Evolutionary conservation across 176 grass and related monocot genomes (phyloP).

Genomic region (Secale cereale): DNA sequence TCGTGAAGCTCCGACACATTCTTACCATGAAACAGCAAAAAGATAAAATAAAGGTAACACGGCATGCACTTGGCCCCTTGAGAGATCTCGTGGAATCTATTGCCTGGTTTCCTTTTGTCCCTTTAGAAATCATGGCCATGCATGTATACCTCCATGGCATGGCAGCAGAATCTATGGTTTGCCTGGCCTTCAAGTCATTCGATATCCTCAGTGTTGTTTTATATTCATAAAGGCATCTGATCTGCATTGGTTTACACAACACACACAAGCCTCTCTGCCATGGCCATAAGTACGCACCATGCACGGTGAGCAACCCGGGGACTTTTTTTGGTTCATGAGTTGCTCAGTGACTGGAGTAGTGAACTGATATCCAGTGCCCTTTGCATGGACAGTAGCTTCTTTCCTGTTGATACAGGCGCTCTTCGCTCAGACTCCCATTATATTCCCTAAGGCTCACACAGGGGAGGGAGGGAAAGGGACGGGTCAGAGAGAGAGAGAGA

Average conservation of each 20-base stretch:
- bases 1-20: slow-evolving; percentile 31
- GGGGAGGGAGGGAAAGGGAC: slow-evolving; percentile 11
- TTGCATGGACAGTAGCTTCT: slow-evolving; percentile 37
- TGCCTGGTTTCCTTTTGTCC: slow-evolving; percentile 40
- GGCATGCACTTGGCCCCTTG: slow-evolving; percentile 39
- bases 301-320: neutral
- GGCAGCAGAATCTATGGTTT: slow-evolving; percentile 47
- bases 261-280: neutral
- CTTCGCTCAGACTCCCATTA: slow-evolving; percentile 39
- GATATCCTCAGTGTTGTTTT: slow-evolving; percentile 19
- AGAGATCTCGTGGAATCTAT: slow-evolving; percentile 40
- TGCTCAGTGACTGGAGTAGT: slow-evolving; percentile 32
- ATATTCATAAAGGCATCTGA: slow-evolving; percentile 34
- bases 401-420: slow-evolving; percentile 35
- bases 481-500: neutral
- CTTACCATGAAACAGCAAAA: slow-evolving; percentile 40
- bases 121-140: slow-evolving; percentile 46
- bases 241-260: neutral
- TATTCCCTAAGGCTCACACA: slow-evolving; percentile 32
- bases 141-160: slow-evolving; percentile 21
- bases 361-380: slow-evolving; percentile 24
- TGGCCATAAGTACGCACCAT: slow-evolving; percentile 39
- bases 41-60: slow-evolving; percentile 23
- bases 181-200: slow-evolving; percentile 58
- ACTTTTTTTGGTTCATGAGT: slow-evolving; percentile 31